phyloP scores from a whole-genome alignment of 2,329 filamentous ascomycete genomes.

The Zymoseptoria ardabiliae region DNA sequence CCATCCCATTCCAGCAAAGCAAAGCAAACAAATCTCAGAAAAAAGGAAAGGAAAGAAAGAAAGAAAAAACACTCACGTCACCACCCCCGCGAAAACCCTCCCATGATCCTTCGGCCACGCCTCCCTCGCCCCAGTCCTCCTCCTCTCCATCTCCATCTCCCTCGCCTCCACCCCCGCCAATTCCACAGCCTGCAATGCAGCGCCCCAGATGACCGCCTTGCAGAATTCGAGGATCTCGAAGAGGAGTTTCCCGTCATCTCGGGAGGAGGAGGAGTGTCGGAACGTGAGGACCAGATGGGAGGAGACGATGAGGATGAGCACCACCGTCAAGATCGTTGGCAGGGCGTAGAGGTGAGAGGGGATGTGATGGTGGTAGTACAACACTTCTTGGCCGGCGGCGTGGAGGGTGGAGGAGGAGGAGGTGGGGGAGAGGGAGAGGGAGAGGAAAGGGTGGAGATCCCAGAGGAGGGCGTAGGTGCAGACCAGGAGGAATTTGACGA shows the following conservation, averaged over 20 bases:
- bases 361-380: background rate
- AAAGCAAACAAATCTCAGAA: no score
- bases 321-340: background rate
- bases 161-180: no score
- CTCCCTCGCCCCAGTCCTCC: background rate
- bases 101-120: background rate
- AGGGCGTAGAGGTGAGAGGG: background rate
- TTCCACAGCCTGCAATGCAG: no score
- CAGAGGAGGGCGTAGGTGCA: background rate
- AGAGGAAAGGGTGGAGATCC: background rate
- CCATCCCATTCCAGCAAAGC: no score
- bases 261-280: no score
- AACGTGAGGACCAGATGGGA: background rate
- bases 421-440: no score
- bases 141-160: background rate
- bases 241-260: no score
- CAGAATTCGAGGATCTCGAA: background rate
- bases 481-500: background rate
- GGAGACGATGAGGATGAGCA: background rate
- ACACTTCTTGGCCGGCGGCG: no score
- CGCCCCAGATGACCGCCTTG: background rate
- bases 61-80: background rate
- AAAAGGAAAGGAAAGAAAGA: no score
- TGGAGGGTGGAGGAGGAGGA: no score
- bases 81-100: background rate